Base-by-base conservation (phyloP, 164 flowering plant genomes). In the Kingdonia uniflora region DNA sequence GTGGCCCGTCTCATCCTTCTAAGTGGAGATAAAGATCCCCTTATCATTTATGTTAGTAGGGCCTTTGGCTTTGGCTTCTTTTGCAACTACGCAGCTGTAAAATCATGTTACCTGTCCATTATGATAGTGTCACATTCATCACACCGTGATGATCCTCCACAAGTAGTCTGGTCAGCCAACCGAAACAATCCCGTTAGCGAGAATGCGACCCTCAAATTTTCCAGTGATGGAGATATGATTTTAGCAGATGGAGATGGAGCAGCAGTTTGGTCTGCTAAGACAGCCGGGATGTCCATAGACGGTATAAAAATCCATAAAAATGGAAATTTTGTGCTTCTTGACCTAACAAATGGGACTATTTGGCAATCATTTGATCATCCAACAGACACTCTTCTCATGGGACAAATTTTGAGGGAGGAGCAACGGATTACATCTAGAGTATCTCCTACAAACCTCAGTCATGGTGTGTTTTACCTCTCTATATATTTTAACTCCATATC, bases 351-450 rank as follows among this genome's bases (percentile, higher is more conserved):
- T 8, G 11, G 26, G 1, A 22, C 45, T 1, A 54, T 69, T 14
- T 65, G 73, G 73, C 66, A 69, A 56, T 60, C 73, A 12, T 65
- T 69, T 44, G 64, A 65, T 51, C 64, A 65, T 35, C 73, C 69
- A 2, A 65, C 73, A 11, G 63, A 69, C 14, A 14, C 47, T 2
- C 45, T 69, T n/a, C 49, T 69, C 41, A 57, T 57, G 6, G 73
- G 64, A 19, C 73, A 69, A 42, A 58, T 8, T 5, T 45, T 62
- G 45, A 22, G 42, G 6, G 16, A 17, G 1, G 65, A 58, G 29
- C 51, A 61, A 21, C 52, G 52, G 24, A 43, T 68, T 2, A 60
- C 23, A 5, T 51, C 71, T 0, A 63, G 54, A 26, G 46, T 51
- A 22, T 55, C 71, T 42, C 14, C n/a, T 16, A 49, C 49, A 12